Evolutionary conservation across 257 asterid genomes (phyloP), one percentile per base, ranked within the genome.

Genomic region (Scutellaria minor): DNA sequence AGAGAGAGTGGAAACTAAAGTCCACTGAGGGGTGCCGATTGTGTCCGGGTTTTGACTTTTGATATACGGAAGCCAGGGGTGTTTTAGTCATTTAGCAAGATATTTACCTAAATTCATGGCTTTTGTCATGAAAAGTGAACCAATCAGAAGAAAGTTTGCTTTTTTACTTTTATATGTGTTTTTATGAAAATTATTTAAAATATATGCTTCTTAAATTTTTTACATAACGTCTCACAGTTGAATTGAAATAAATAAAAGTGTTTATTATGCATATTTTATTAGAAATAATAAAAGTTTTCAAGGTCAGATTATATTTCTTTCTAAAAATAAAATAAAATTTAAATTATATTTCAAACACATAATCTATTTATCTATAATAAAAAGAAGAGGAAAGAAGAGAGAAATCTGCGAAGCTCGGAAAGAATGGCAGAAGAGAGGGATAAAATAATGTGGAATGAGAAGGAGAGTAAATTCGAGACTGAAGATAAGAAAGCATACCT

Each of bases 401-500:
- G 37, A 31, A 31, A 31, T 31, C 5, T 1, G 37, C 37, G 3
- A 3, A 31, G 5, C 37, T 31, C 5, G 3, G 37, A n/a, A 9
- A 35, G 7, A 5, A 75, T 83, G 81, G 76, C 68, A 15, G 77
- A 64, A 13, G 64, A 56, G 70, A 60, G 75, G 72, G 75, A 77
- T 0, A 78, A 72, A 73, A 86, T 90, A 42, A 66, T 82, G 0
- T 89, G 97, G 98, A 90, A 88, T 55, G 94, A 85, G 80, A 77
- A 78, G 68, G 84, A 66, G 6, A 72, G 50, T 62, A 89, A 81
- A 76, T 93, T 93, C 80, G 89, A 89, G 80, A 90, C 96, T 1
- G 87, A 76, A 65, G 98, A 90, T 80, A 93, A 87, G 78, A 73
- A 82, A 72, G 89, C 97, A 0, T 93, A 88, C 72, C 81, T 93